Percentiles rank a stretch among this genome's conserved stretches.
These are phyloP conservation scores for Gynostemma pentaphyllum DNA, from an alignment of 306 rosid species.

Conservation along the genomic window DNA sequence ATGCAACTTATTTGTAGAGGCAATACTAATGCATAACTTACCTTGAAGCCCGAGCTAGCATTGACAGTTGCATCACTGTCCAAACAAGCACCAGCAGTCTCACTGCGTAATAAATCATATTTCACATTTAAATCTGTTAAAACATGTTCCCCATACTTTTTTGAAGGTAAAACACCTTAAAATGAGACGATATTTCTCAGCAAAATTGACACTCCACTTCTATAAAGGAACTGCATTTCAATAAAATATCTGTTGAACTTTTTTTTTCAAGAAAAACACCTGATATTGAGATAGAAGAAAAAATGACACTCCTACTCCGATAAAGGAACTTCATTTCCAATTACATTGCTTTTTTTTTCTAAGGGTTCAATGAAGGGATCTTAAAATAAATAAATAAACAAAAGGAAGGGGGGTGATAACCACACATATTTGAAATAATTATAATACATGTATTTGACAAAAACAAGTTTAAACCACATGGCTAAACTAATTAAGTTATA, in stretches of 20 bases:
- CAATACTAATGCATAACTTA: constrained; percentile 21
- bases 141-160: constrained; percentile 41
- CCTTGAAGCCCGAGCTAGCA: constrained; percentile 49
- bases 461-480: neutral
- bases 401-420: neutral
- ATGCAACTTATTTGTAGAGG: neutral
- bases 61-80: constrained; percentile 38
- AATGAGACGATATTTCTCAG: constrained; percentile 4
- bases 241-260: too few species aligned
- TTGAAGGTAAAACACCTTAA: constrained; percentile 42
- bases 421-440: neutral
- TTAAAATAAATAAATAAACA: neutral
- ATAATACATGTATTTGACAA: neutral
- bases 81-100: constrained; percentile 40
- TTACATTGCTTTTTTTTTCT: neutral
- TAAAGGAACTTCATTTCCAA: too few species aligned
- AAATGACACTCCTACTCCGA: too few species aligned
- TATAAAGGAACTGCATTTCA: neutral
- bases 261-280: too few species aligned
- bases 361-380: neutral
- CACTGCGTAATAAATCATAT: constrained; percentile 30
- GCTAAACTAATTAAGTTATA: neutral
- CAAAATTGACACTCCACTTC: neutral
- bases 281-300: too few species aligned
- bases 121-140: constrained; percentile 28